These are phyloP conservation scores for Hanseniaspora valbyensis DNA, from an alignment of 805 yeast genomes.

Conservation along the genomic window DNA sequence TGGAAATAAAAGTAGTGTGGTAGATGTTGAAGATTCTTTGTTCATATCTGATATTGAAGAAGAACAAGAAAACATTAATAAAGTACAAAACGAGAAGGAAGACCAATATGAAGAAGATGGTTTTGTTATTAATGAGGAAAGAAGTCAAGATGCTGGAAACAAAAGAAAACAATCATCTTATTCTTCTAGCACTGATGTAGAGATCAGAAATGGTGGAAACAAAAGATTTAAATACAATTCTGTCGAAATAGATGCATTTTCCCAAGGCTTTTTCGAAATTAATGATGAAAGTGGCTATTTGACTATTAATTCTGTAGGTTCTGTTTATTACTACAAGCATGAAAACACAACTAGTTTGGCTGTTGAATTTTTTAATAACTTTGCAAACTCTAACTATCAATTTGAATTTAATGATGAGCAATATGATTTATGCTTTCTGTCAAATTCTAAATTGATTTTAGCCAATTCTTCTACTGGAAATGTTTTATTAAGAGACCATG, in stretches of 20 bases:
- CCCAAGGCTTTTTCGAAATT: neutral
- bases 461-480: neutral
- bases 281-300: slow-evolving; percentile 2
- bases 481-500: slow-evolving; percentile 1
- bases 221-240: neutral
- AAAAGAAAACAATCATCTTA: neutral
- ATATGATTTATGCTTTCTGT: slow-evolving; percentile 3
- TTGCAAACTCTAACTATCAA: slow-evolving; percentile 7
- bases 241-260: neutral
- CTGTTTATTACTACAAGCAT: neutral
- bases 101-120: neutral
- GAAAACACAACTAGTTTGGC: neutral
- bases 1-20: neutral
- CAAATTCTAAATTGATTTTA: neutral
- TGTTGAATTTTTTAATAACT: slow-evolving; percentile 6
- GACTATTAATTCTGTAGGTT: slow-evolving; percentile 5
- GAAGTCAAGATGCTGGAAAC: neutral
- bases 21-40: slow-evolving; percentile 14
- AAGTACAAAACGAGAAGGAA: neutral
- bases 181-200: no score
- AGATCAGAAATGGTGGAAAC: neutral
- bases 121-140: neutral
- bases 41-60: slow-evolving; percentile 13
- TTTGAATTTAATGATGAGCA: neutral
- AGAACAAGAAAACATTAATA: neutral